Conservation (phyloP, 179 eudicot species). For the Silene vulgaris region DNA sequence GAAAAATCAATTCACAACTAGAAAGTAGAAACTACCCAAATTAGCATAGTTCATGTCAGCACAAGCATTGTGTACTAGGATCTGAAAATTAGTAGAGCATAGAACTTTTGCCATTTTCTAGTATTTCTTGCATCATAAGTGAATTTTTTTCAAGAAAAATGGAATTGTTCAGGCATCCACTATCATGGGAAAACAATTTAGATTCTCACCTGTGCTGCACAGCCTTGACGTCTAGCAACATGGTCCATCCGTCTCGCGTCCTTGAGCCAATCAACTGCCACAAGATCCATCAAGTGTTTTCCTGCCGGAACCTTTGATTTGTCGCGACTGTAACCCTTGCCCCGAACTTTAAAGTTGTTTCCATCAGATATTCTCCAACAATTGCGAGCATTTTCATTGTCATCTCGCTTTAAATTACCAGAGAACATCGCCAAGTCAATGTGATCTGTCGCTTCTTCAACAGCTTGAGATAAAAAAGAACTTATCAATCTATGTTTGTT, state of each 20-base stretch:
- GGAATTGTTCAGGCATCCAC: neutral
- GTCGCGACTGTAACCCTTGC: constrained; percentile 66
- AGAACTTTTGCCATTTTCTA: neutral
- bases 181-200: neutral
- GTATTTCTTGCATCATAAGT: neutral
- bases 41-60: constrained; percentile 8
- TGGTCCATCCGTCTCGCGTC: constrained; percentile 93
- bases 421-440: constrained; percentile 83
- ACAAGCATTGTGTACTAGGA: neutral
- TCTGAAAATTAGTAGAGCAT: constrained; percentile 4
- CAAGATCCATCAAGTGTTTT: constrained; percentile 93
- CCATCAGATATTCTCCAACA: constrained; percentile 94
- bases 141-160: neutral
- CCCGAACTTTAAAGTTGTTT: constrained; percentile 93
- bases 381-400: constrained; percentile 74
- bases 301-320: constrained; percentile 92
- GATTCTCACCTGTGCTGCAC: constrained; percentile 86
- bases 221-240: constrained; percentile 89
- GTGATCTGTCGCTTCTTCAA: constrained; percentile 54
- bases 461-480: constrained; percentile 35
- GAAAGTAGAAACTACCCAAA: neutral
- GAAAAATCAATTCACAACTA: constrained; percentile 4
- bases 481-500: constrained; percentile 8
- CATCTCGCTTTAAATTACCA: constrained; percentile 73
- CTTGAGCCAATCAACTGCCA: constrained; percentile 98